phyloP scores from a whole-genome alignment of 495 filamentous ascomycete genomes.

The Letharia columbiana region DNA sequence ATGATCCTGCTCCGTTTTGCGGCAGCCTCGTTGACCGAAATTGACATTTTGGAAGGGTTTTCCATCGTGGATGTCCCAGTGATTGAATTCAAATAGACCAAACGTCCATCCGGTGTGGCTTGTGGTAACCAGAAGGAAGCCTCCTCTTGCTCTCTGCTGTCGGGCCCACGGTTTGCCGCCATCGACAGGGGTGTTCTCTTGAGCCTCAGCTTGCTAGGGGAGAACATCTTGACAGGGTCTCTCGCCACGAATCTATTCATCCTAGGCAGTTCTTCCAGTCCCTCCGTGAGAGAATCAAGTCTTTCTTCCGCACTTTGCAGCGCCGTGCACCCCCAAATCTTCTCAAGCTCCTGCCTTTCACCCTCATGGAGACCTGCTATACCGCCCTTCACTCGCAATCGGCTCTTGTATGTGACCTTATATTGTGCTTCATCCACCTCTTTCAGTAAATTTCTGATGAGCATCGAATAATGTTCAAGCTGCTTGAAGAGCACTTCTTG shows the following conservation, averaged over 20 bases:
- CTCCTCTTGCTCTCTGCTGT: background rate
- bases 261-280: background rate
- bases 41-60: background rate
- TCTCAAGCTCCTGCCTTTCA: background rate
- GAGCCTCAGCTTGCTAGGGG: background rate
- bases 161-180: background rate
- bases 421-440: background rate
- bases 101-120: background rate
- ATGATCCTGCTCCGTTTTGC: background rate
- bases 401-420: background rate
- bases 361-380: background rate
- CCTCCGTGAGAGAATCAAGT: background rate
- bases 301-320: background rate
- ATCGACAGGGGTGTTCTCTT: background rate
- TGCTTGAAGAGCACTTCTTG: conserved; percentile 11
- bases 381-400: background rate
- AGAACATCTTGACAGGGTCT: background rate
- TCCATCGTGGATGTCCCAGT: background rate
- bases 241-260: background rate
- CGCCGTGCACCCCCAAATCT: background rate
- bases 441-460: background rate
- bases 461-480: background rate
- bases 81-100: background rate
- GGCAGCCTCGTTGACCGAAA: background rate
- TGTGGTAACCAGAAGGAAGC: background rate